These are phyloP conservation scores for Alternaria incomplexa DNA, from an alignment of 2,329 filamentous ascomycete species.

Conservation along the genomic window DNA sequence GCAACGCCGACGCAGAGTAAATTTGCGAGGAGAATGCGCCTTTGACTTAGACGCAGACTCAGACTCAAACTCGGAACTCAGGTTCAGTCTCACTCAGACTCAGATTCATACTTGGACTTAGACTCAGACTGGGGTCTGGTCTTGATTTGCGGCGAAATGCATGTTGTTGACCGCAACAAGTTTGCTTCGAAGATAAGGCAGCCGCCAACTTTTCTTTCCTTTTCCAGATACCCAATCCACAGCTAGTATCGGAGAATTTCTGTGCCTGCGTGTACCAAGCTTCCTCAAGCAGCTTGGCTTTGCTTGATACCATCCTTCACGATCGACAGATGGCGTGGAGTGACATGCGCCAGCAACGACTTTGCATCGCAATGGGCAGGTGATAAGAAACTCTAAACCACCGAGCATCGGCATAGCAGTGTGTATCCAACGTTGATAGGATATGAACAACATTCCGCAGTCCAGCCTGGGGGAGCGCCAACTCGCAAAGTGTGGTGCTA, in stretches of 20 bases:
- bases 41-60: not conserved
- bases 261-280: slow-evolving; percentile 17
- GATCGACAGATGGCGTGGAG: not conserved
- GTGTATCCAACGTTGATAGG: not conserved
- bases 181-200: not conserved
- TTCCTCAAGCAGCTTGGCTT: slow-evolving; percentile 17
- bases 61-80: not conserved
- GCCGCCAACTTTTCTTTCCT: not conserved
- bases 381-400: not conserved
- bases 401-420: not conserved
- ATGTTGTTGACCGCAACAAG: not conserved
- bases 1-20: slow-evolving; percentile 19
- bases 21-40: not conserved
- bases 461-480: not conserved
- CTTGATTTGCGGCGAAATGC: not conserved
- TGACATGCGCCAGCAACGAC: not conserved
- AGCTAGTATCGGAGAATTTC: not conserved
- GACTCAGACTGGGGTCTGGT: not conserved
- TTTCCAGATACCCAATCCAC: not conserved
- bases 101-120: not conserved
- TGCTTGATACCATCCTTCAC: not conserved
- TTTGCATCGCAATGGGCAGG: not conserved
- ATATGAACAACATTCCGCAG: not conserved
- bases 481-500: not conserved
- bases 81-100: not conserved